phyloP scores from a whole-genome alignment of 805 yeast genomes.

The Grigorovia jiainica region DNA sequence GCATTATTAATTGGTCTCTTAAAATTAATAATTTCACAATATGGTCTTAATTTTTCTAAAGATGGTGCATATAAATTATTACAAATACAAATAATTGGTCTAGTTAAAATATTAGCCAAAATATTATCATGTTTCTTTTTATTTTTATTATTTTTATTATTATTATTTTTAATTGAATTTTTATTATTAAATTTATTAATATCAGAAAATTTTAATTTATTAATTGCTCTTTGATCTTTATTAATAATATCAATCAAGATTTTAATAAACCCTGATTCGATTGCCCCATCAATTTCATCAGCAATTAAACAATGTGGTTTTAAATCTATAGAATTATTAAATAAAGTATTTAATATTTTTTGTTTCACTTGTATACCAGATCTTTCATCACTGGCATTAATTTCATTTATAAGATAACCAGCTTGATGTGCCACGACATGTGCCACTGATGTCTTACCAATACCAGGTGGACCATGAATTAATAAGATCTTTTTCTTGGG shows the following conservation, averaged over 20 bases:
- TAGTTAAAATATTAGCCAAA: conserved; percentile 38
- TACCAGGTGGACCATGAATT: conserved; percentile 88
- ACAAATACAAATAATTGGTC: conserved; percentile 90
- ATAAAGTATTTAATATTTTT: conserved; percentile 51
- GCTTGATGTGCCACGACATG: conserved; percentile 76
- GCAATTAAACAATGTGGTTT: conserved; percentile 75
- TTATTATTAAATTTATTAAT: conserved; percentile 3
- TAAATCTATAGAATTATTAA: conserved; percentile 48
- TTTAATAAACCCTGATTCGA: conserved; percentile 54
- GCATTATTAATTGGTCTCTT: conserved; percentile 44
- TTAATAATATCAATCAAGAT: conserved; percentile 47
- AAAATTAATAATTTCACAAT: conserved; percentile 64
- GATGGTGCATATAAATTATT: conserved; percentile 75
- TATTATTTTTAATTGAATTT: not conserved
- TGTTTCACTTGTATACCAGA: conserved; percentile 48
- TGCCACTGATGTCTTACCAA: conserved; percentile 85
- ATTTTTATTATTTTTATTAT: conserved; percentile 3
- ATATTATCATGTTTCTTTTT: conserved; percentile 25
- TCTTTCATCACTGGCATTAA: conserved; percentile 79
- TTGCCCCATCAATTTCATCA: conserved; percentile 83
- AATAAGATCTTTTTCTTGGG: conserved; percentile 58
- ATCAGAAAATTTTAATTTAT: conserved; percentile 17
- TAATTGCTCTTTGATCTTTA: conserved; percentile 47
- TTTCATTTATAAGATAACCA: conserved; percentile 72
- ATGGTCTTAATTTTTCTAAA: conserved; percentile 62